phyloP scores from a whole-genome alignment of 148 eudicot genomes.

The Mesembryanthemum crystallinum region DNA sequence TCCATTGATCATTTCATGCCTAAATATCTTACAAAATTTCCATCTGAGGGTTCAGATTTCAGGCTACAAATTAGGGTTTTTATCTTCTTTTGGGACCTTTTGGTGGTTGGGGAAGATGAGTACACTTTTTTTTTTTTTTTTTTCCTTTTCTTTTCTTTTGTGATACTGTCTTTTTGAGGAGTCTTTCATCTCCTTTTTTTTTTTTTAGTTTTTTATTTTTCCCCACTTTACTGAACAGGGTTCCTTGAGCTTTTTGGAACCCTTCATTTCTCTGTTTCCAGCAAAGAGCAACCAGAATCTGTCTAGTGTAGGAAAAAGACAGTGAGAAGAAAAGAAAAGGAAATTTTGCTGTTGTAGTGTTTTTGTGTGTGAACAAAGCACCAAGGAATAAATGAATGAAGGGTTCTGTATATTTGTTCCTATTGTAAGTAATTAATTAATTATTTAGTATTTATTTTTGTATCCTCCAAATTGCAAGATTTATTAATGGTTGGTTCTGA shows the following conservation, averaged over 20 bases:
- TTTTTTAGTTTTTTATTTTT: background rate
- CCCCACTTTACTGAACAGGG: slow-evolving; percentile 14
- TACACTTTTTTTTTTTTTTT: slow-evolving; percentile 1
- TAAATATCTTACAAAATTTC: background rate
- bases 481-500: background rate
- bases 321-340: background rate
- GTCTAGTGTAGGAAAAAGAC: slow-evolving; percentile 4
- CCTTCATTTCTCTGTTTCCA: slow-evolving; percentile 19
- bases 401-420: slow-evolving; percentile 17
- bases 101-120: background rate
- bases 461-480: background rate
- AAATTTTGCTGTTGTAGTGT: slow-evolving; percentile 30
- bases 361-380: slow-evolving; percentile 22
- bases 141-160: background rate
- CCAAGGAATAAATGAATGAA: slow-evolving; percentile 17
- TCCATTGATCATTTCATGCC: slow-evolving; percentile 18
- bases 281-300: background rate
- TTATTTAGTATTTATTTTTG: background rate
- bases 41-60: slow-evolving; percentile 1
- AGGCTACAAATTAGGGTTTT: background rate
- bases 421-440: slow-evolving; percentile 16
- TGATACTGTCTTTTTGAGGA: slow-evolving; percentile 3
- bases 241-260: slow-evolving; percentile 15
- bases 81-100: slow-evolving; percentile 9
- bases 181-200: background rate